These are phyloP conservation scores for Nakaseomyces uthaithaninus DNA, from an alignment of 1,139 yeast species.

Conservation along the genomic window DNA sequence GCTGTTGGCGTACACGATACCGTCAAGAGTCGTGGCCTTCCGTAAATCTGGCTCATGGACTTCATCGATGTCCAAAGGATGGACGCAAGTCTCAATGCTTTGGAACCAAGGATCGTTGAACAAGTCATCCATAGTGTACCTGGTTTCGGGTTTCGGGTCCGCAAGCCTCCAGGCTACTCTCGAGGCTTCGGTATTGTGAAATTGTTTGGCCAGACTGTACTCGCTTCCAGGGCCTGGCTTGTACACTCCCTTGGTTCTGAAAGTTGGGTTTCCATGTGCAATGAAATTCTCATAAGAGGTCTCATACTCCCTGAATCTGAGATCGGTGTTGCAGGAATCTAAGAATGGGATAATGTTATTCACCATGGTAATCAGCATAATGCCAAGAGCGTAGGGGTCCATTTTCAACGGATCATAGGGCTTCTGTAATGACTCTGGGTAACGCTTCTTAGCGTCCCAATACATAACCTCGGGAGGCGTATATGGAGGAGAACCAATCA, in stretches of 20 bases:
- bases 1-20: conserved; percentile 6
- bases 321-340: conserved; percentile 44
- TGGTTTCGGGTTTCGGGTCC: conserved; percentile 48
- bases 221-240: conserved; percentile 59
- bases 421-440: conserved; percentile 28
- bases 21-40: conserved; percentile 13
- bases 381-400: conserved; percentile 70
- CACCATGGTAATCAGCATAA: conserved; percentile 51
- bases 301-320: conserved; percentile 50
- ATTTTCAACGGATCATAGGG: conserved; percentile 60
- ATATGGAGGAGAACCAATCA: conserved; percentile 75
- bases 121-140: conserved; percentile 48
- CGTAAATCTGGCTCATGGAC: conserved; percentile 23
- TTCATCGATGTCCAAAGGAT: conserved; percentile 18
- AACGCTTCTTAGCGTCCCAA: conserved; percentile 34
- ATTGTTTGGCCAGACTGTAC: conserved; percentile 54
- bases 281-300: conserved; percentile 45
- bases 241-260: conserved; percentile 41
- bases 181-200: conserved; percentile 52
- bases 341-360: conserved; percentile 56
- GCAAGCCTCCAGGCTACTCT: conserved; percentile 69
- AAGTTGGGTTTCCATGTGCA: conserved; percentile 42
- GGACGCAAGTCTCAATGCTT: conserved; percentile 48
- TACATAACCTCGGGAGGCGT: conserved; percentile 70
- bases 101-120: conserved; percentile 61